Evolutionary conservation across 2,329 filamentous ascomycete genomes (phyloP).

Genomic region (Nothophaeocryptopus gaeumannii): DNA sequence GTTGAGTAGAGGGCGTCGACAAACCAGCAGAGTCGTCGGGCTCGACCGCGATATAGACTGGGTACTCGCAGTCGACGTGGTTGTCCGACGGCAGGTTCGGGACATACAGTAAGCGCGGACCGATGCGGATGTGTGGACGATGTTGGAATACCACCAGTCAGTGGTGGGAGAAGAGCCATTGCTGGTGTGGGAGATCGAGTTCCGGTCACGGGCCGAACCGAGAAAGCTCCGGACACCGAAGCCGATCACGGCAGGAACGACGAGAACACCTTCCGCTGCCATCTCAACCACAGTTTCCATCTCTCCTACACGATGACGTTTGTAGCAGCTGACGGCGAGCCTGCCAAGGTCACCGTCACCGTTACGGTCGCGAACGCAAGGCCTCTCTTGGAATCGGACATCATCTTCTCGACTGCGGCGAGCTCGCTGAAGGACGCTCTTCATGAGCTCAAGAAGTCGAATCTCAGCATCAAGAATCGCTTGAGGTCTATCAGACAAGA

Average conservation of each 20-base stretch:
- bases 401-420: slow-evolving; percentile 56
- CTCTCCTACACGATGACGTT: too few species aligned
- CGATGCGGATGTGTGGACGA: slow-evolving; percentile 13
- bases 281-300: too few species aligned
- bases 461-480: slow-evolving; percentile 76
- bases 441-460: slow-evolving; percentile 69
- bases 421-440: slow-evolving; percentile 69
- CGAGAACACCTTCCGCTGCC: too few species aligned
- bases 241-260: too few species aligned
- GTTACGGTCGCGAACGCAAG: too few species aligned
- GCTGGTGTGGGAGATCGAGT: not conserved
- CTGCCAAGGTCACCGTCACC: too few species aligned
- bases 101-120: slow-evolving; percentile 16
- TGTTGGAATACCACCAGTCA: slow-evolving; percentile 16
- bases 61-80: slow-evolving; percentile 10
- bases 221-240: too few species aligned
- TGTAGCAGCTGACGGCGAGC: too few species aligned
- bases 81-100: slow-evolving; percentile 4
- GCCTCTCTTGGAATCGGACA: slow-evolving; percentile 29
- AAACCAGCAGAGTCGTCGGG: slow-evolving; percentile 7
- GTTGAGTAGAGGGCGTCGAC: slow-evolving; percentile 6
- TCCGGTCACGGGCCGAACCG: too few species aligned
- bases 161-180: not conserved
- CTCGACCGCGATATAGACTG: slow-evolving; percentile 4
- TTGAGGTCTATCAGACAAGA: slow-evolving; percentile 75